A percentile compares a stretch with the other conserved stretches of the same genome.
Conservation (phyloP, 2,329 filamentous ascomycete species). For the Ophiostoma triangulosporum region DNA sequence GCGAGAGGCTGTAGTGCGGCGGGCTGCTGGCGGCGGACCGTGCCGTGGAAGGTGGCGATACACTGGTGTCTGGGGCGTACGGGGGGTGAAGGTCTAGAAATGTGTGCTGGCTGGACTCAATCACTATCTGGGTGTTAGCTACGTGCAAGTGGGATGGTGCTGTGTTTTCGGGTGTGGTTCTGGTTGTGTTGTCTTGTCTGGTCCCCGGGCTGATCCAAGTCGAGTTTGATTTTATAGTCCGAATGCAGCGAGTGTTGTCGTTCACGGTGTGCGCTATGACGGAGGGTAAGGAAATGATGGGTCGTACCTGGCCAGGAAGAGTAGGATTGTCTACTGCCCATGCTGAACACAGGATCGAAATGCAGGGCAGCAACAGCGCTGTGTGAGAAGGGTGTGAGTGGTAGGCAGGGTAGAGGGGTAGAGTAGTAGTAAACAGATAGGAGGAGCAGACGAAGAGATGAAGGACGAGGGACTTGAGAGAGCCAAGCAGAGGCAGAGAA, state of each 20-base stretch:
- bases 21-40: slow-evolving; percentile 46
- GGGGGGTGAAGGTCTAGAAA: slow-evolving; percentile 32
- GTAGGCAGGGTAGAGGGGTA: neutral
- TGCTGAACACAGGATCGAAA: slow-evolving; percentile 14
- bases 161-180: neutral
- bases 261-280: neutral
- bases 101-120: slow-evolving; percentile 22
- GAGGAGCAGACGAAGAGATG: neutral
- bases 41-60: slow-evolving; percentile 35
- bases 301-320: slow-evolving; percentile 14
- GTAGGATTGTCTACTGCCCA: slow-evolving; percentile 12
- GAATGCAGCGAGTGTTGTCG: neutral
- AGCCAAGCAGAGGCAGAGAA: neutral
- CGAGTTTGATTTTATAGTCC: neutral
- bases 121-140: slow-evolving; percentile 18
- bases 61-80: slow-evolving; percentile 37
- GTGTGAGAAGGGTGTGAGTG: slow-evolving; percentile 5
- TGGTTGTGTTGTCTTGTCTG: neutral
- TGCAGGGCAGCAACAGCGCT: slow-evolving; percentile 14
- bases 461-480: neutral
- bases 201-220: neutral
- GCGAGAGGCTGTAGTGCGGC: slow-evolving; percentile 24
- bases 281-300: neutral
- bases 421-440: neutral
- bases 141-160: slow-evolving; percentile 1